A percentile compares a stretch with the other conserved stretches of the same genome.
Conservation (phyloP, 495 filamentous ascomycete species). For the Annulohypoxylon nitens region DNA sequence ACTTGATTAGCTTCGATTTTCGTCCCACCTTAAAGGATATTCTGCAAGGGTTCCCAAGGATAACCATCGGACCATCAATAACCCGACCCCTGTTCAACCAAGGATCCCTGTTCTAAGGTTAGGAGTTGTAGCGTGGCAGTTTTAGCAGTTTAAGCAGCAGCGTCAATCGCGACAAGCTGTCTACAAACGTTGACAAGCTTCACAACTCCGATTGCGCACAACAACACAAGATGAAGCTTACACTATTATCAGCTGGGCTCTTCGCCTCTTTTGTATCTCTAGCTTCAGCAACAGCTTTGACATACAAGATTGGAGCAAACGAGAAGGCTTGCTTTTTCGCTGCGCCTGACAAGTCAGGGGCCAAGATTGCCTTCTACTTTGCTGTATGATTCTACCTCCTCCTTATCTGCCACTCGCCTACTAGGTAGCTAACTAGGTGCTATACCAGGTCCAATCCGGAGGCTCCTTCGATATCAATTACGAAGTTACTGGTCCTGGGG, state of each 20-base stretch:
- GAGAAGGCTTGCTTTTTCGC: slow-evolving; percentile 97
- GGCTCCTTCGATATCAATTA: slow-evolving; percentile 98
- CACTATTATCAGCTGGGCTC: slow-evolving; percentile 66
- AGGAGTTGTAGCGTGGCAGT: slow-evolving; percentile 28
- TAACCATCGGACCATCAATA: slow-evolving; percentile 23
- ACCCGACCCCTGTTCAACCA: slow-evolving; percentile 38
- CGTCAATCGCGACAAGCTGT: slow-evolving; percentile 47
- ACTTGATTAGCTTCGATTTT: slow-evolving; percentile 23
- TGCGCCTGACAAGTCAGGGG: slow-evolving; percentile 76
- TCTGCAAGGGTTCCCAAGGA: background rate
- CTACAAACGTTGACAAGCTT: slow-evolving; percentile 34
- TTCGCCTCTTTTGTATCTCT: slow-evolving; percentile 71
- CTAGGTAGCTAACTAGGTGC: slow-evolving; percentile 11
- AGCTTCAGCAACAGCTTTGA: slow-evolving; percentile 87
- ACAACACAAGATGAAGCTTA: slow-evolving; percentile 63
- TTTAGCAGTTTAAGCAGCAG: slow-evolving; percentile 2
- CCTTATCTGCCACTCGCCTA: background rate
- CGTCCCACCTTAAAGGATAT: slow-evolving; percentile 5
- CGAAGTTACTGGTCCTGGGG: slow-evolving; percentile 83
- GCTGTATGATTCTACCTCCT: slow-evolving; percentile 72
- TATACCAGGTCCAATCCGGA: slow-evolving; percentile 87
- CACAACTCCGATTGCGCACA: slow-evolving; percentile 32
- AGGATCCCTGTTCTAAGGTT: background rate
- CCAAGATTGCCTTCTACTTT: slow-evolving; percentile 98
- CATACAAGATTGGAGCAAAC: slow-evolving; percentile 89